Conservation (phyloP, 2,329 filamentous ascomycete genomes). For the Trichoderma simmonsii region DNA sequence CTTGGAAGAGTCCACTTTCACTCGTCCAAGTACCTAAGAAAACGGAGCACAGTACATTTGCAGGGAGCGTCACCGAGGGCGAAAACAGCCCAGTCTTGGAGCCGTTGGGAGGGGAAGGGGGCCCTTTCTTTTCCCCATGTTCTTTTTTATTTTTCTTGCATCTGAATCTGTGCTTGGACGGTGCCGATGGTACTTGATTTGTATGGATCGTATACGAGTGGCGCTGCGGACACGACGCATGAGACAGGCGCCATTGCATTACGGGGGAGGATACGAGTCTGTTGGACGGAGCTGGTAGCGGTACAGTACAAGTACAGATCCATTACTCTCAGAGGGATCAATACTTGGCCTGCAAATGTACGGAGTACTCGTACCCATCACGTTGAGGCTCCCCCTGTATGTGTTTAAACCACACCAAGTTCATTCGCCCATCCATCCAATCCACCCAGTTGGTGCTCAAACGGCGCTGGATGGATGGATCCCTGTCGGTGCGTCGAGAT, state of each 20-base stretch:
- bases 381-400: neutral
- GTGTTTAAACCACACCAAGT: neutral
- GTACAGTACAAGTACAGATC: neutral
- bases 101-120: neutral
- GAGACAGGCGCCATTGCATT: neutral
- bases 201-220: neutral
- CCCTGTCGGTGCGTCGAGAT: conserved; percentile 10
- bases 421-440: neutral
- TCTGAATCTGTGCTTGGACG: neutral
- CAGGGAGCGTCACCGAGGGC: neutral
- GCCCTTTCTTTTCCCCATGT: neutral
- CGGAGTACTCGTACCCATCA: neutral
- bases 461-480: neutral
- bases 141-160: neutral
- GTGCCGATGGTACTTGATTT: neutral
- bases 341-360: neutral
- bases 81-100: neutral
- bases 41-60: neutral
- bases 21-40: neutral
- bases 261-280: neutral
- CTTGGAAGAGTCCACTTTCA: neutral
- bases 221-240: neutral
- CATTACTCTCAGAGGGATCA: neutral
- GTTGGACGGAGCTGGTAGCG: neutral
- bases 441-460: neutral